phyloP scores from a whole-genome alignment of 345 rosid species.

The Murraya koenigii region DNA sequence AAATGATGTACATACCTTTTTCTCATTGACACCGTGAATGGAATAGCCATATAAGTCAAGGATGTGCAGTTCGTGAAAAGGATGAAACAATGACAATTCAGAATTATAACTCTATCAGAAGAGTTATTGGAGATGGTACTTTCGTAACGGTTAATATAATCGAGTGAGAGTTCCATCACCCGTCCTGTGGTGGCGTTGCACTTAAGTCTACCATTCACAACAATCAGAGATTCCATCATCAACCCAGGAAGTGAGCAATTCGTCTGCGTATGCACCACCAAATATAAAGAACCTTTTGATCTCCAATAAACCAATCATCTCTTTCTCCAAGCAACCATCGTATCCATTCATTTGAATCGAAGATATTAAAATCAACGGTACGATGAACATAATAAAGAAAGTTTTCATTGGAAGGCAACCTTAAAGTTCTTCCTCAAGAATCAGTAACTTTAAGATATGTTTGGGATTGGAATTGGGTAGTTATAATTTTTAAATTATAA shows the following conservation, averaged over 20 bases:
- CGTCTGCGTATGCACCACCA: not conserved
- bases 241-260: conserved; percentile 10
- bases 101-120: no score
- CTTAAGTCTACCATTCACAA: conserved; percentile 13
- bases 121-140: no score
- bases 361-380: not conserved
- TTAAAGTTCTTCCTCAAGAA: no score
- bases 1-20: not conserved
- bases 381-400: no score
- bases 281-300: conserved; percentile 12
- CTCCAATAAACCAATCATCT: conserved; percentile 21
- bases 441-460: no score
- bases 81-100: conserved; percentile 10
- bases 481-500: no score
- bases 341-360: not conserved
- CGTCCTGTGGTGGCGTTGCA: conserved; percentile 5
- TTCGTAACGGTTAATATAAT: no score
- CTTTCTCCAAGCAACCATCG: conserved; percentile 7
- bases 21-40: not conserved
- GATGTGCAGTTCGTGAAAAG: not conserved
- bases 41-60: not conserved
- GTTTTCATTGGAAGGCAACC: no score
- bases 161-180: not conserved
- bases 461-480: no score
- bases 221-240: not conserved